Evolutionary conservation across 139 green algal genomes (phyloP), one percentile per base, ranked within the genome.

Genomic region (Micromonas commoda): DNA sequence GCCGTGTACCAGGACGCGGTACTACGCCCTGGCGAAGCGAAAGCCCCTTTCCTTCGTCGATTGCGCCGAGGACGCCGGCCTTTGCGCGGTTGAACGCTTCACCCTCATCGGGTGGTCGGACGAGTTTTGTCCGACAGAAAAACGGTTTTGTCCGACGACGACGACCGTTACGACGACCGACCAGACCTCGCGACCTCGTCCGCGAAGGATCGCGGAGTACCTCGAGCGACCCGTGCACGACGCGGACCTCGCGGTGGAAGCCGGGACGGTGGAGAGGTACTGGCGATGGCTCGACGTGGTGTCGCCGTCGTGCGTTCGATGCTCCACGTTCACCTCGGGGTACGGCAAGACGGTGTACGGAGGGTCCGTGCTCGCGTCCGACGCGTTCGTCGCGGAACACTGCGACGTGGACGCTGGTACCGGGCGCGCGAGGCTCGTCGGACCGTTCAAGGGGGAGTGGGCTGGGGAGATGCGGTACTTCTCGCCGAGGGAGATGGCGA

Each of bases 1-100:
- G 23, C 91, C 91, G 5, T 92, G 93, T 83, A 90, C 86, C 3
- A 70, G 91, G 34, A 87, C 90, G 0, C 85, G 90, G 51, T 93
- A 90, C 77, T 93, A 92, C 77, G 86, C 80, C 37, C 71, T 93
- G 31, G 88, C 86, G n/a, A 66, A n/a, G 52, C 19, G 52, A 26
- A n/a, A n/a, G n/a, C n/a, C n/a, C n/a, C n/a, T n/a, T n/a, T n/a
- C n/a, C n/a, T n/a, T n/a, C n/a, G n/a, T n/a, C n/a, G n/a, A n/a
- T n/a, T n/a, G n/a, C n/a, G n/a, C n/a, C n/a, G n/a, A n/a, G n/a
- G n/a, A n/a, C n/a, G n/a, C n/a, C n/a, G n/a, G n/a, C n/a, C n/a
- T n/a, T n/a, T n/a, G n/a, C n/a, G n/a, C n/a, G n/a, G n/a, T n/a
- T n/a, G n/a, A n/a, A n/a, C n/a, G n/a, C n/a, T n/a, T n/a, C n/a